Conservation (phyloP, 495 filamentous ascomycete species). For the Annulohypoxylon nitens region DNA sequence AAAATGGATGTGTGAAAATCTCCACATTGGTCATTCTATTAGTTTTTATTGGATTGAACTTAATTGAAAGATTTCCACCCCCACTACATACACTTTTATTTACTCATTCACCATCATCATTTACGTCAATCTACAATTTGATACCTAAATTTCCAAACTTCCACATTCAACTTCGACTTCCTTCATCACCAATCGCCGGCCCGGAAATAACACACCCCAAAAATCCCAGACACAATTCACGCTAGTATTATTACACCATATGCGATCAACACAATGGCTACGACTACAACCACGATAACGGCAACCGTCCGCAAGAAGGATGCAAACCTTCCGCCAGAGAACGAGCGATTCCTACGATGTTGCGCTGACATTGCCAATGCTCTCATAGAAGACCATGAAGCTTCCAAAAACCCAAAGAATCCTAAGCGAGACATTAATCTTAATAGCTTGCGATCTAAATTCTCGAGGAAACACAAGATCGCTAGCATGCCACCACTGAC, state of each 20-base stretch:
- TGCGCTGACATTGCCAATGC: constrained; percentile 95
- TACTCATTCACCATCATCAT: neutral
- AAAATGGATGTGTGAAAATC: neutral
- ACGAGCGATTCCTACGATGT: constrained; percentile 90
- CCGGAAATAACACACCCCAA: neutral
- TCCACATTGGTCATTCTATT: constrained; percentile 12
- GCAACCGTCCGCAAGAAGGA: constrained; percentile 67
- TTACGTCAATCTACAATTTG: neutral
- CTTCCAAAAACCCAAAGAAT: constrained; percentile 74
- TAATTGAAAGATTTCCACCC: constrained; percentile 1
- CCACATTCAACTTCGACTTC: neutral
- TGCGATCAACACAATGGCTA: constrained; percentile 54
- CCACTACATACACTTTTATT: constrained; percentile 20
- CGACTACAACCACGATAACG: constrained; percentile 51
- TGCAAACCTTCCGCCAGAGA: constrained; percentile 84
- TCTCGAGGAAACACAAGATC: constrained; percentile 91
- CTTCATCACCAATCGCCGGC: neutral
- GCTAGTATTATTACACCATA: neutral
- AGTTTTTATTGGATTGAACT: constrained; percentile 8
- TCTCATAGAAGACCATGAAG: constrained; percentile 92
- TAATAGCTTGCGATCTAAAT: constrained; percentile 86
- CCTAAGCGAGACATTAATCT: constrained; percentile 90
- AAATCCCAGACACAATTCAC: neutral
- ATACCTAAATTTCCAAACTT: neutral
- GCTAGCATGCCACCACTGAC: constrained; percentile 89